Conservation (phyloP, 2,329 filamentous ascomycete genomes). For the Trichoderma atroviride region DNA sequence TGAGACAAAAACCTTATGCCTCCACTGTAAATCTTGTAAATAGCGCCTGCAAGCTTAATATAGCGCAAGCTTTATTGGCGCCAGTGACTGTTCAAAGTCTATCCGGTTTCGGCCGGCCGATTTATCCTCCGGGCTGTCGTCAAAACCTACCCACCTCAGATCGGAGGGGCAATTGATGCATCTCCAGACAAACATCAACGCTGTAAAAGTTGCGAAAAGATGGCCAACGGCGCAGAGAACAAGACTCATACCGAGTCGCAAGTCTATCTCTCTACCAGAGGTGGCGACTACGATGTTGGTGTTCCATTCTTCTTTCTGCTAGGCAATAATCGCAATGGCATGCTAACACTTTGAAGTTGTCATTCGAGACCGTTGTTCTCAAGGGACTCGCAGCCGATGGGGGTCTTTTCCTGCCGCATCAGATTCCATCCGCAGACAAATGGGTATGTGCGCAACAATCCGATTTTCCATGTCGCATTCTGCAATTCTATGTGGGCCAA, state of each 20-base stretch:
- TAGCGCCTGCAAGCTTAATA: background rate
- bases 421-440: slow-evolving; percentile 59
- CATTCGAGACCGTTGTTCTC: slow-evolving; percentile 87
- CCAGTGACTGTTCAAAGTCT: slow-evolving; percentile 2
- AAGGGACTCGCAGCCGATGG: slow-evolving; percentile 87
- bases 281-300: slow-evolving; percentile 35
- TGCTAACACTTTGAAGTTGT: slow-evolving; percentile 58
- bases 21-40: background rate
- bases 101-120: slow-evolving; percentile 24
- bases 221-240: slow-evolving; percentile 31
- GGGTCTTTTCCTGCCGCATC: slow-evolving; percentile 86
- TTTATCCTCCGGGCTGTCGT: slow-evolving; percentile 14
- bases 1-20: no score
- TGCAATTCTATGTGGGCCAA: background rate
- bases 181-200: slow-evolving; percentile 15
- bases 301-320: background rate
- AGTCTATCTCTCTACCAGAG: slow-evolving; percentile 35
- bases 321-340: background rate
- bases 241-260: slow-evolving; percentile 34
- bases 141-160: slow-evolving; percentile 21
- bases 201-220: slow-evolving; percentile 25
- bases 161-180: slow-evolving; percentile 9
- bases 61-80: background rate
- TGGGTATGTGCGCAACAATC: slow-evolving; percentile 26
- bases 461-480: background rate